phyloP scores from a whole-genome alignment of 352 stramenopile species.

The Hyphochytrium catenoides region DNA sequence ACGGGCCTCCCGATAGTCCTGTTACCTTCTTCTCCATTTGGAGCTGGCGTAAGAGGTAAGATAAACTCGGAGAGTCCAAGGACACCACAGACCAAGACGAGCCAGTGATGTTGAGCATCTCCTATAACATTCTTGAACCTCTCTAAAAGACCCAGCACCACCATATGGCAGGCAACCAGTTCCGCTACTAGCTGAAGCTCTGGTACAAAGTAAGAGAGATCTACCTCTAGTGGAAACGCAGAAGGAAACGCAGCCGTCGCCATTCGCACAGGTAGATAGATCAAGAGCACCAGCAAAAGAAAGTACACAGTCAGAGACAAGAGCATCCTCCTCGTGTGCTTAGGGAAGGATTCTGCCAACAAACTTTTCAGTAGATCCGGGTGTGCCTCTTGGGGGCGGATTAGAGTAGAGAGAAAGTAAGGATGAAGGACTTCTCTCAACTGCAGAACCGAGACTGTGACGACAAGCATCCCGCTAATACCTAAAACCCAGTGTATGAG shows the following conservation, averaged over 20 bases:
- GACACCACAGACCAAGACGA: slow-evolving; percentile 24
- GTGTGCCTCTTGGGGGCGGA: slow-evolving; percentile 84
- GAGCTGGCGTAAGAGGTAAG: slow-evolving; percentile 21
- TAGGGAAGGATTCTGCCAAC: slow-evolving; percentile 71
- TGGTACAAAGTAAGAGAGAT: slow-evolving; percentile 72
- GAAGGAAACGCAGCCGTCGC: slow-evolving; percentile 20
- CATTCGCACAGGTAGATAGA: slow-evolving; percentile 54
- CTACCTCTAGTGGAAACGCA: slow-evolving; percentile 42
- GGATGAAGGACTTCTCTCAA: slow-evolving; percentile 82
- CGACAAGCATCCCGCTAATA: slow-evolving; percentile 93
- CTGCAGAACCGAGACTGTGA: slow-evolving; percentile 84
- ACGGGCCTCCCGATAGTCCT: neutral
- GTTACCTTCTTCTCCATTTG: slow-evolving; percentile 7
- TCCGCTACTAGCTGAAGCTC: slow-evolving; percentile 89
- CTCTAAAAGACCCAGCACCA: slow-evolving; percentile 80
- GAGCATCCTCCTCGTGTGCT: slow-evolving; percentile 78
- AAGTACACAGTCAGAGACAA: slow-evolving; percentile 75
- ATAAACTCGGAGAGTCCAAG: slow-evolving; percentile 39
- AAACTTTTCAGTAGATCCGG: slow-evolving; percentile 83
- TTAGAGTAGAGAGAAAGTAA: slow-evolving; percentile 58
- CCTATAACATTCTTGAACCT: slow-evolving; percentile 60
- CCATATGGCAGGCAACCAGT: slow-evolving; percentile 80
- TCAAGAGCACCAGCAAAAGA: slow-evolving; percentile 48
- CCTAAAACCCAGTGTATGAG: slow-evolving; percentile 89
- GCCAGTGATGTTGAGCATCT: slow-evolving; percentile 30